Conservation (phyloP, 306 rosid species). For the Trifolium subterraneum region DNA sequence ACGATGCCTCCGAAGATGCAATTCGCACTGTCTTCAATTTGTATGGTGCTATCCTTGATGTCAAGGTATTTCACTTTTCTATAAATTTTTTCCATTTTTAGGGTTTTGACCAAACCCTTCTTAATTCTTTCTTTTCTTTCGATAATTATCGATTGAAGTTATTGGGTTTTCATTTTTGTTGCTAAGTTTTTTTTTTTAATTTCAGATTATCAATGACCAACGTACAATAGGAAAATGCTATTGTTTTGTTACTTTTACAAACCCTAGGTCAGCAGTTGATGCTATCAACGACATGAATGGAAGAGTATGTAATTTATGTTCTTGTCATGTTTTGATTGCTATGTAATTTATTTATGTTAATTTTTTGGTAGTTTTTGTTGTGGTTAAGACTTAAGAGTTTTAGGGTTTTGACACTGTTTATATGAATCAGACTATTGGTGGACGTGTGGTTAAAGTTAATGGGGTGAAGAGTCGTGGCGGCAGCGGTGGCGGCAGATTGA, state of each 20-base stretch:
- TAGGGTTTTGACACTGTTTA: constrained; percentile 39
- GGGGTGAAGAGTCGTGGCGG: constrained; percentile 75
- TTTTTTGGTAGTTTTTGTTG: constrained; percentile 18
- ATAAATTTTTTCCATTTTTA: not conserved
- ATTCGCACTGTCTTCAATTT: constrained; percentile 68
- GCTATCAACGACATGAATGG: constrained; percentile 95
- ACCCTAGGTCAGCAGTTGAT: constrained; percentile 84
- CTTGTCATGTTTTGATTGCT: not conserved
- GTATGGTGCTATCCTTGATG: constrained; percentile 83
- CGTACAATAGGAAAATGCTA: constrained; percentile 85
- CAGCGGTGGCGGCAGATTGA: constrained; percentile 54
- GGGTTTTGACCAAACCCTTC: constrained; percentile 11
- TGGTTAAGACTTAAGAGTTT: constrained; percentile 25
- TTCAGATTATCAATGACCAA: constrained; percentile 85
- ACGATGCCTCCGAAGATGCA: constrained; percentile 73
- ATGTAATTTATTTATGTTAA: not conserved
- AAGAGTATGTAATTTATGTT: constrained; percentile 62
- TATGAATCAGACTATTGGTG: constrained; percentile 75
- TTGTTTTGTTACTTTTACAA: constrained; percentile 86
- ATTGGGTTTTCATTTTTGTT: constrained; percentile 23
- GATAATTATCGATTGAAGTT: not conserved
- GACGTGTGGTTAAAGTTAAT: constrained; percentile 83
- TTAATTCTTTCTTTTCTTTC: constrained; percentile 8
- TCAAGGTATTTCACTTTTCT: constrained; percentile 59
- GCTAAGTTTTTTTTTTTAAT: not conserved